Evolutionary conservation across 2,329 filamentous ascomycete species (phyloP), one percentile per base, ranked within the genome.

Genomic region (Aspergillus sp.): DNA sequence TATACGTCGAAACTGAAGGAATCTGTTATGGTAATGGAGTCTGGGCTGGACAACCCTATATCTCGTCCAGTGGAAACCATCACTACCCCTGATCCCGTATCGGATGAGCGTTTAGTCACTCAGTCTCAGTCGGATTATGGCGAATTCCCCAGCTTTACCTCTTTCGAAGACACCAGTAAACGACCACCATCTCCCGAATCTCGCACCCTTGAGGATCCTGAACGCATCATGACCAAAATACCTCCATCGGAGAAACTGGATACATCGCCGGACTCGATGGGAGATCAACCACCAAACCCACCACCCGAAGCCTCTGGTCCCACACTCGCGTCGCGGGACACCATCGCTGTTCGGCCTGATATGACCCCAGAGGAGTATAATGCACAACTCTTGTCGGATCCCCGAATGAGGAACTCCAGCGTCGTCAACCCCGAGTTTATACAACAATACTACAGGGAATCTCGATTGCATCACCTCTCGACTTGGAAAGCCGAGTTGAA

Each of bases 401-500:
- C 94, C 2, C 86, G 86, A 31, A 85, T 96, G 62, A 84, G 90
- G 54, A 94, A 95, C 65, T 91, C 91, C 0, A 96, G 92, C 1
- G 91, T 91, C 1, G 89, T 91, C 7, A 95, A 99, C 60, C 94
- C 95, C 0, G 87, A 94, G 32, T 99, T 99, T 56, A 78, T 99
- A 1, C 88, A 93, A 58, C 92, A 97, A 56, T 99, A 90, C 66
- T 99, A 97, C 67, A 88, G 91, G 4, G 92, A 97, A 72, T 97
- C 93, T 56, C 87, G 94, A 20, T 79, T 99, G 17, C 95, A 99
- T 71, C 94, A 99, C 67, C 77, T 99, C 0, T 97, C 93, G 0
- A 91, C 90, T 1, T 97, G 94, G 95, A 99, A 97, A 76, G 89
- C 93, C 1, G 89, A 96, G 54, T 76, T 99, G 3, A 99, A 97